A percentile compares a stretch with the other conserved stretches of the same genome.
Conservation (phyloP, 225 moss, liverwort and hornwort genomes). For the Lunularia cruciata region DNA sequence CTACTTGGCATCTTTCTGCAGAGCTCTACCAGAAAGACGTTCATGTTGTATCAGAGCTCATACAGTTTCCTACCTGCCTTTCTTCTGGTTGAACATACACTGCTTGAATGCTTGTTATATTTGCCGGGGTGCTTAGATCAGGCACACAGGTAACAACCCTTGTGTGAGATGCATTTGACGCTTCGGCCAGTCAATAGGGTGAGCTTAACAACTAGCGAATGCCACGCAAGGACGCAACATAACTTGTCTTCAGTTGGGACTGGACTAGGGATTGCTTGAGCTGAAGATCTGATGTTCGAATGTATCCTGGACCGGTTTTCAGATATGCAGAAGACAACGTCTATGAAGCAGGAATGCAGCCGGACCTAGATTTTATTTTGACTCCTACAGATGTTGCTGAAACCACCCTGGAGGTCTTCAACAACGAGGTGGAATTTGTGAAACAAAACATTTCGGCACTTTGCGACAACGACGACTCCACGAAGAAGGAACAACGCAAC, state of each 20-base stretch:
- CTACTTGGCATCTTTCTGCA: constrained; percentile 35
- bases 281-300: too few relatives aligned
- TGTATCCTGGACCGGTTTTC: too few relatives aligned
- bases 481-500: constrained; percentile 27
- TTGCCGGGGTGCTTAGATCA: too few relatives aligned
- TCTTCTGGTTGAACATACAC: background rate
- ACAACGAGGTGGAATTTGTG: constrained; percentile 36
- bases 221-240: too few relatives aligned
- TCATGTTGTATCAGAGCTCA: constrained; percentile 34
- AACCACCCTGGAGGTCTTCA: constrained; percentile 27
- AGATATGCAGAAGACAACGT: constrained; percentile 37
- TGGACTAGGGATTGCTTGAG: too few relatives aligned
- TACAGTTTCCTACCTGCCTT: constrained; percentile 20
- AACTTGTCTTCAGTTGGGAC: too few relatives aligned
- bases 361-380: constrained; percentile 31
- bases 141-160: too few relatives aligned
- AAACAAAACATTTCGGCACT: constrained; percentile 25
- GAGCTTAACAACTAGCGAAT: too few relatives aligned
- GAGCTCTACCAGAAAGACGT: constrained; percentile 42
- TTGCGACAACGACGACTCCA: constrained; percentile 28
- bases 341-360: constrained; percentile 20
- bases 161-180: too few relatives aligned
- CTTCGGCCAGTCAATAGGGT: too few relatives aligned
- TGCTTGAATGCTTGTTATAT: too few relatives aligned
- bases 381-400: constrained; percentile 19